Conservation (phyloP, 2,329 filamentous ascomycete genomes). For the Basipetospora sp. region DNA sequence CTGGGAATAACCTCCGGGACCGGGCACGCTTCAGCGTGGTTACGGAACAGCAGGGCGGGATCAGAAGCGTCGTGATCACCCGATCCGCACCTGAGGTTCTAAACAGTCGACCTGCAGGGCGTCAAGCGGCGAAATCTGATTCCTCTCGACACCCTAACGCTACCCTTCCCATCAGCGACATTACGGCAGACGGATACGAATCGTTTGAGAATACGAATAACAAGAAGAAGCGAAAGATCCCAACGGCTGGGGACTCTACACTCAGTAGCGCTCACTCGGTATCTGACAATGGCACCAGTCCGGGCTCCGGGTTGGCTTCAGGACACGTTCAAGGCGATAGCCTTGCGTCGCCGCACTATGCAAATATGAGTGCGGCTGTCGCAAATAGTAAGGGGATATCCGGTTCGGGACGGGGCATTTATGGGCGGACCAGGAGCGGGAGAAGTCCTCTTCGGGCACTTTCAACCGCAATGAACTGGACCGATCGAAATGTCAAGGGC, state of each 20-base stretch:
- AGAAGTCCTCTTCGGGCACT: conserved; percentile 48
- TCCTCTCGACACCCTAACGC: not conserved
- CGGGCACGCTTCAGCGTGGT: too few species aligned
- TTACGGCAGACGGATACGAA: conserved; percentile 77
- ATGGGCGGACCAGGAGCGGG: conserved; percentile 50
- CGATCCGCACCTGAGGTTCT: conserved; percentile 32
- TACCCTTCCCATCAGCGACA: conserved; percentile 49
- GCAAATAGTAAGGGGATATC: conserved; percentile 52
- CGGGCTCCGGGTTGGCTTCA: not conserved
- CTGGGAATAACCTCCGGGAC: not conserved
- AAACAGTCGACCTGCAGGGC: not conserved
- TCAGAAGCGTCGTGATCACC: conserved; percentile 26
- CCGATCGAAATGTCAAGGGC: conserved; percentile 30
- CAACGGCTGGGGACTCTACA: conserved; percentile 58
- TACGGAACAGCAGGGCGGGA: conserved; percentile 15
- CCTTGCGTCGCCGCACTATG: not conserved
- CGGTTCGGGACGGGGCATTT: conserved; percentile 70
- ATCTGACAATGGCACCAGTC: conserved; percentile 2
- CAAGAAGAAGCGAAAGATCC: conserved; percentile 98
- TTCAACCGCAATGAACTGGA: conserved; percentile 32
- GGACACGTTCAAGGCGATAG: conserved; percentile 2
- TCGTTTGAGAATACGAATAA: conserved; percentile 98
- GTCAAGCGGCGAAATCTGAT: not conserved
- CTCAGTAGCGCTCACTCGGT: conserved; percentile 4
- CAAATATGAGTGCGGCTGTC: conserved; percentile 13